Evolutionary conservation across 306 rosid species (phyloP).

Genomic region (Cucurbita pepo): DNA sequence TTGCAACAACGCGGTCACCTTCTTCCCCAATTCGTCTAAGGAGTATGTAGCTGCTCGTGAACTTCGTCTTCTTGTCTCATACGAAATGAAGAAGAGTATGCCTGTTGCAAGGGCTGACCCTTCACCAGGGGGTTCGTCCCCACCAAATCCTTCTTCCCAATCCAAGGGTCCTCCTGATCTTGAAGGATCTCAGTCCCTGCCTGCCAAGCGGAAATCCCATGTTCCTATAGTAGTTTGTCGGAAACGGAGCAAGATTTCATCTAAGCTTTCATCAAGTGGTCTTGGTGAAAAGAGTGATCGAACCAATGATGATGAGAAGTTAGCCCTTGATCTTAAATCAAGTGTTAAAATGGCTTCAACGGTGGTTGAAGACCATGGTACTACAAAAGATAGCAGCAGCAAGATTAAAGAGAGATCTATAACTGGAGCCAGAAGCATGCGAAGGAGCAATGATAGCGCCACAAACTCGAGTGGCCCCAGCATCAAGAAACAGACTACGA

Average conservation of each 20-base stretch:
- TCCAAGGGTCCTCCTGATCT: constrained; percentile 16
- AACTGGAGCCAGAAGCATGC: constrained; percentile 56
- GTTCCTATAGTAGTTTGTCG: constrained; percentile 69
- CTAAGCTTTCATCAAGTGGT: constrained; percentile 28
- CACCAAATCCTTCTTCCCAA: constrained; percentile 12
- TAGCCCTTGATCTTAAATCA: constrained; percentile 27
- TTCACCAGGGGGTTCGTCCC: constrained; percentile 13
- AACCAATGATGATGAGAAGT: constrained; percentile 21
- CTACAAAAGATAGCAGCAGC: constrained; percentile 10
- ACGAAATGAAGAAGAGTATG: constrained; percentile 27
- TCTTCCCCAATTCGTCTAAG: constrained; percentile 40
- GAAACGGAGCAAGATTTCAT: constrained; percentile 38
- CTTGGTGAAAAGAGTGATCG: constrained; percentile 30
- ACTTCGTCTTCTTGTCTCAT: constrained; percentile 23
- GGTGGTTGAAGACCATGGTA: constrained; percentile 24
- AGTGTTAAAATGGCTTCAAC: constrained; percentile 18
- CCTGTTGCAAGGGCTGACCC: constrained; percentile 11
- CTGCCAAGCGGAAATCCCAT: constrained; percentile 38
- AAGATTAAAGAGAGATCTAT: constrained; percentile 45
- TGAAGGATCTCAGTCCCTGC: constrained; percentile 31
- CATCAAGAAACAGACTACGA: constrained; percentile 25
- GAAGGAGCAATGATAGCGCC: constrained; percentile 37
- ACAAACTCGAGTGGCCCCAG: constrained; percentile 9
- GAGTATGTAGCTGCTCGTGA: constrained; percentile 31
- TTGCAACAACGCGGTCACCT: constrained; percentile 34